Evolutionary conservation across 441 rosid species (phyloP), one percentile per base, ranked within the genome.

Genomic region (Populus hybrid): DNA sequence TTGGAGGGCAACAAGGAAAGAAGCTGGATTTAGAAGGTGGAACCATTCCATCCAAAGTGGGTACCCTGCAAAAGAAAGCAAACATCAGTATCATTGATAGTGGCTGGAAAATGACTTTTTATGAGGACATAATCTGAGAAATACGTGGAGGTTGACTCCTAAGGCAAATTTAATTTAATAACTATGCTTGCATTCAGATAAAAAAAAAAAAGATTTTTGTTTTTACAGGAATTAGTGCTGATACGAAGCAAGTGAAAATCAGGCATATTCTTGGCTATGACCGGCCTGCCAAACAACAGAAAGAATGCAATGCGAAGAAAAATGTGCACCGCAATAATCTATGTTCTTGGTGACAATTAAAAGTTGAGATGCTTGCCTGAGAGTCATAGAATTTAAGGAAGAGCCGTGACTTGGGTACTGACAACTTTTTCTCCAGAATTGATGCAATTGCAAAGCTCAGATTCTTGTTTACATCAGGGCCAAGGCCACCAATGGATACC

Each of bases 181-280:
- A 74, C 81, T 75, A 78, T 84, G 82, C 79, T 79, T 83, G 82
- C 72, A 35, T 77, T 70, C 57, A 42, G 26, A 0, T 2, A 40
- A 10, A 79, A 75, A 87, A 42, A 40, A 40, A 40, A 40, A 79
- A 73, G 88, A 74, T 78, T 81, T 84, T 42, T 42, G 12, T 12
- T 87, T 77, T 87, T 89, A 85, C 89, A 84, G 84, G 86, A 88
- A 81, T 92, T 92, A 92, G 82, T 86, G 86, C 97, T 95, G 99
- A 87, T 92, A 97, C 84, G 91, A 86, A 86, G 98, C 97, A 85
- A 91, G 97, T 89, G 90, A 93, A 92, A 97, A 93, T 89, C 90
- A 95, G 84, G 93, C 95, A 92, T 88, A 82, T 83, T 95, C 98
- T 95, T 88, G 99, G 79, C 85, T 91, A 83, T 91, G 94, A 81